Evolutionary conservation across 805 yeast species (phyloP), one percentile per base, ranked within the genome.

Genomic region (Cyberlindnera sargentensis): DNA sequence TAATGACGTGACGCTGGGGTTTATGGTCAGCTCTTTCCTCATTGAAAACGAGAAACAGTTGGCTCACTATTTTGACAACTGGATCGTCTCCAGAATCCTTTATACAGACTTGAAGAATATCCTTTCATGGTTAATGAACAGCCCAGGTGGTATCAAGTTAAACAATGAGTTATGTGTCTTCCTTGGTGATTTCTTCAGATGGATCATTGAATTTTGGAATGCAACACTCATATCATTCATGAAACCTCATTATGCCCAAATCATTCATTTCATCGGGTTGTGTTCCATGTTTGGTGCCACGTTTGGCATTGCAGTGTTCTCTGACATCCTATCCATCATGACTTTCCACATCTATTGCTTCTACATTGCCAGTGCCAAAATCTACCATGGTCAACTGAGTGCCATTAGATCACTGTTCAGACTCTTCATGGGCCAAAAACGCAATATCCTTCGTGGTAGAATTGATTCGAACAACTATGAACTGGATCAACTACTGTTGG

Each of bases 101-200:
- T 75, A 76, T 43, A 56, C 65, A 31, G 68, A 69, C n/a, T 62
- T 82, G 36, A 64, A 70, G 20, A 47, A 57, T 3, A 59, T 80
- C 33, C 78, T 90, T 3, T 51, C 67, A 0, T 84, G 95, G 90
- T 70, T 93, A 32, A 87, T 89, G 69, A 74, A 80, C 47, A 84
- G 90, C 55, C 99, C 99, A 0, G 95, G 91, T 11, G 99, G 99
- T 4, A 80, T 93, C 54, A 93, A 93, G 57, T 73, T 93, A 41
- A 93, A 93, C 61, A 82, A 79, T 46, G 96, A 89, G 55, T 69
- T 93, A 20, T 86, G 96, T 0, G 72, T 69, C 11, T 95, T 93
- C 56, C 72, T 91, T 59, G 96, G 96, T 31, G 95, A 88, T 45
- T 64, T 93, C 39, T 83, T 86, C 52, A 58, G 84, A 8, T 91